Conservation (phyloP, 2,329 filamentous ascomycete species). For the Cladosporium sp. region DNA sequence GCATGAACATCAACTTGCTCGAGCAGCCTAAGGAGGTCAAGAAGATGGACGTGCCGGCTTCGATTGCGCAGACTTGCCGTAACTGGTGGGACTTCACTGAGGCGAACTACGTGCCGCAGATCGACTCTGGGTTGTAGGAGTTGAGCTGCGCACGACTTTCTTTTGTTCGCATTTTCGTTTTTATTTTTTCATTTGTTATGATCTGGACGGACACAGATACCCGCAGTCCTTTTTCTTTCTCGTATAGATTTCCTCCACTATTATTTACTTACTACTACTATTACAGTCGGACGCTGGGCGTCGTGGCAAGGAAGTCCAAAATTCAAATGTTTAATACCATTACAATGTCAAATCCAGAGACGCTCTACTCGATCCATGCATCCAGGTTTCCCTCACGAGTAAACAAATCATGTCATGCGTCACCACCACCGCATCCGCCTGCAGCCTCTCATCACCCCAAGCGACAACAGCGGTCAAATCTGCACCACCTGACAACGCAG, state of each 20-base stretch:
- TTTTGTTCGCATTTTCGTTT: background rate
- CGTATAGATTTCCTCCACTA: background rate
- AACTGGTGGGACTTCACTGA: slow-evolving; percentile 55
- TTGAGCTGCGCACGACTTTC: background rate
- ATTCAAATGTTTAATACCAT: background rate
- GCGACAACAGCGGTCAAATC: background rate
- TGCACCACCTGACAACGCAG: background rate
- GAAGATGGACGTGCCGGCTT: slow-evolving; percentile 37
- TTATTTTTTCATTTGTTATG: background rate
- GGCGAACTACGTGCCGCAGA: slow-evolving; percentile 51
- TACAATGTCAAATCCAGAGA: background rate
- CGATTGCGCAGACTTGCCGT: slow-evolving; percentile 54
- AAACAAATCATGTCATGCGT: too few relatives aligned
- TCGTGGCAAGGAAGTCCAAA: background rate
- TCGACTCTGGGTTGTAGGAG: slow-evolving; percentile 54
- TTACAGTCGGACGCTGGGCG: background rate
- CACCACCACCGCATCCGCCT: too few relatives aligned
- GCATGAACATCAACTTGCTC: slow-evolving; percentile 29
- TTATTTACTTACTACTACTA: background rate
- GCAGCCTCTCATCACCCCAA: background rate
- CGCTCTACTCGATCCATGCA: too few relatives aligned
- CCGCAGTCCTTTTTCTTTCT: background rate
- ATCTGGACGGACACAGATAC: slow-evolving; percentile 7
- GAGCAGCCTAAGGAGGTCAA: slow-evolving; percentile 23
- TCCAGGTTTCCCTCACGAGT: too few relatives aligned